Evolutionary conservation across 2,329 filamentous ascomycete species (phyloP), one percentile per base, ranked within the genome.

Genomic region (Pyrenochaeta sp.): DNA sequence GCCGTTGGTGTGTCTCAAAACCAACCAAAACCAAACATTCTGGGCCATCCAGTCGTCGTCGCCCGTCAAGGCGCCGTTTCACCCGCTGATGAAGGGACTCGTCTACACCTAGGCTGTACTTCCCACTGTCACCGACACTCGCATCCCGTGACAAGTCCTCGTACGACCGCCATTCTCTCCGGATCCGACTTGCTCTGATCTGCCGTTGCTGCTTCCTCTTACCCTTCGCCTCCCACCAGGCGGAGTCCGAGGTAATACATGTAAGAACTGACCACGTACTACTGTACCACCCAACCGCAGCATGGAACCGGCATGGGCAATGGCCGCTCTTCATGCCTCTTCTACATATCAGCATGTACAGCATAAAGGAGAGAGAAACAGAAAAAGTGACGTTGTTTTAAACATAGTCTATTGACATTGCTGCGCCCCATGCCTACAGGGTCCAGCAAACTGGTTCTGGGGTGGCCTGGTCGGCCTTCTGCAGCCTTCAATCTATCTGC

Each of bases 1-100:
- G 36, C 41, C 35, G 35, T 27, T 29, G 5, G 15, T 17, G 31
- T 15, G 31, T 47, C 29, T 21, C 32, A 29, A 37, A 36, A 11
- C 17, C 36, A 27, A 32, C 32, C 10, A 31, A 56, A 58, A 58
- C 54, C 37, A 58, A 56, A 56, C 55, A 45, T 15, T 39, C 45
- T 31, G 23, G 37, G 36, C 55, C 51, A 32, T 12, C 27, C 14
- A 45, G 32, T 27, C 43, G 43, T 32, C 45, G 31, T 45, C 20
- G 35, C 47, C 41, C 46, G 45, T 41, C 33, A 48, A 41, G 44
- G 20, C 33, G 32, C 15, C 44, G 53, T 51, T 51, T 51, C 53
- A 56, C 12, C 37, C 37, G 39, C 48, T 48, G 43, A 48, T 49
- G 30, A 48, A 39, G 47, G 39, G 39, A 32, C 40, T 29, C 9